Percentiles rank a stretch among this genome's conserved stretches.
Conservation (phyloP, 2,329 filamentous ascomycete genomes). For the Venturia aucupariae region DNA sequence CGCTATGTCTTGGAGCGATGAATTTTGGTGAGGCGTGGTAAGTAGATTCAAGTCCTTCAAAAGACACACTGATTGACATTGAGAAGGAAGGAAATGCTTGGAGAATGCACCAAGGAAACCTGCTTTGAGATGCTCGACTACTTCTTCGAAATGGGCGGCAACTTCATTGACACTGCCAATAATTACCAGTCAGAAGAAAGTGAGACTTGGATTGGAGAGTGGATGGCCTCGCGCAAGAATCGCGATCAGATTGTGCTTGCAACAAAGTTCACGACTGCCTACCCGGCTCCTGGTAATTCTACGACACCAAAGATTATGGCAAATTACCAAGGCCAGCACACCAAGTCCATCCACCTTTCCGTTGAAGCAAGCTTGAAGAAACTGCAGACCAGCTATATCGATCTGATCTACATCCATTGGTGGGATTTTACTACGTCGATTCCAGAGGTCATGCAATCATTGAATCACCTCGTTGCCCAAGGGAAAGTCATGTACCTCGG, state of each 20-base stretch:
- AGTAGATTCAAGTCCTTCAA: neutral
- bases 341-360: constrained; percentile 30
- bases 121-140: constrained; percentile 39
- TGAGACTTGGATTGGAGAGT: constrained; percentile 42
- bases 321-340: constrained; percentile 36
- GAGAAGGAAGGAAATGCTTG: constrained; percentile 25
- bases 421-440: constrained; percentile 32
- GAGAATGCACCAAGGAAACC: constrained; percentile 36
- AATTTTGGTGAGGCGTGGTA: constrained; percentile 45
- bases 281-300: constrained; percentile 22
- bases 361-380: constrained; percentile 33
- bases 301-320: constrained; percentile 22
- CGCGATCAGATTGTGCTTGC: constrained; percentile 46
- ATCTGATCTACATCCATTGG: constrained; percentile 18
- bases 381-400: constrained; percentile 33
- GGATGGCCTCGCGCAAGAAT: constrained; percentile 36
- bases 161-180: constrained; percentile 42
- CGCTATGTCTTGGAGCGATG: constrained; percentile 46
- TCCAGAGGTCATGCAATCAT: constrained; percentile 30
- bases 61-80: neutral
- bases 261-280: constrained; percentile 42
- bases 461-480: constrained; percentile 26
- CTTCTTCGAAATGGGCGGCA: constrained; percentile 38
- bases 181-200: constrained; percentile 40
- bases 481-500: constrained; percentile 34